These are phyloP conservation scores for Curvularia sp. DNA, from an alignment of 2,329 filamentous ascomycete genomes.

Conservation along the genomic window DNA sequence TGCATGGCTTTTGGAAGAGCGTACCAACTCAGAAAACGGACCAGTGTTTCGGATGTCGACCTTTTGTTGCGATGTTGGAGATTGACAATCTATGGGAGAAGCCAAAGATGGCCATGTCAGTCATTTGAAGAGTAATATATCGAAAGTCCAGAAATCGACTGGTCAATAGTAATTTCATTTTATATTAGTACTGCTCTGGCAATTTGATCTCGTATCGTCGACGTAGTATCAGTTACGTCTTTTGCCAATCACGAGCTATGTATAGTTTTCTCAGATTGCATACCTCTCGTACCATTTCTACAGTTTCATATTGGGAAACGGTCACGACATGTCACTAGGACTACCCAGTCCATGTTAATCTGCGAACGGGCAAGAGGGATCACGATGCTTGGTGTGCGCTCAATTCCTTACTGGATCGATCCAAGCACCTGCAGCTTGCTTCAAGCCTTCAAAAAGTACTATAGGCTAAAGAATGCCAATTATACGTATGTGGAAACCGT, in stretches of 20 bases:
- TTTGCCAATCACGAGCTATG: neutral
- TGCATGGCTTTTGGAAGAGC: too few relatives aligned
- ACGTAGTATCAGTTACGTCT: neutral
- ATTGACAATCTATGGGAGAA: too few relatives aligned
- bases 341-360: too few relatives aligned
- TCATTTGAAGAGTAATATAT: too few relatives aligned
- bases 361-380: neutral
- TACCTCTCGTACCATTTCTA: neutral
- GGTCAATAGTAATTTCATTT: neutral
- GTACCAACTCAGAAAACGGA: too few relatives aligned
- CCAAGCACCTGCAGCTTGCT: neutral
- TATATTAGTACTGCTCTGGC: neutral
- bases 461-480: constrained; percentile 13
- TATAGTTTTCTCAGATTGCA: too few relatives aligned
- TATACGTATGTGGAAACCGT: neutral
- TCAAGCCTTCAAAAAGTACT: neutral
- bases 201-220: neutral
- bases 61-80: too few relatives aligned
- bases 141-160: too few relatives aligned
- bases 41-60: too few relatives aligned
- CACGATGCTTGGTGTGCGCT: neutral
- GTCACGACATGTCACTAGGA: too few relatives aligned
- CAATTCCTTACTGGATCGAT: neutral
- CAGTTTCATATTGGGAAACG: neutral
- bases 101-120: too few relatives aligned